Evolutionary conservation across 768 basidiomycete genomes (phyloP).

Genomic region (Trametes gibbosa): DNA sequence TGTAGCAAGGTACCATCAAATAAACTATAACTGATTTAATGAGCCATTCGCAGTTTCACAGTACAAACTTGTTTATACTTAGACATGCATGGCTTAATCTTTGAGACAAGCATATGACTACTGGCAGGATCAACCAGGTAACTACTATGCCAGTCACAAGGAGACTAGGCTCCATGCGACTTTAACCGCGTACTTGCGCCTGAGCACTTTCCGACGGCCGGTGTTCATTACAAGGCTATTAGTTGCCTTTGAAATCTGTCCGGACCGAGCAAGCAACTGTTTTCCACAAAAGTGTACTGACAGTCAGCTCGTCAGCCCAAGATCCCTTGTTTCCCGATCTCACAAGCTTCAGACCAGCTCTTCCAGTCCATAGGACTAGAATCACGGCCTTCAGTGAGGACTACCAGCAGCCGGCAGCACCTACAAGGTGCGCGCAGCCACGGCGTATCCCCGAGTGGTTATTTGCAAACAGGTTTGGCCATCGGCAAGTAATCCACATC

Average conservation of each 20-base stretch:
- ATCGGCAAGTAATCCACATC: constrained; percentile 39
- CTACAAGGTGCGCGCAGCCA: constrained; percentile 22
- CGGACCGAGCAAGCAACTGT: constrained; percentile 17
- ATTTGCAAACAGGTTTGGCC: constrained; percentile 33
- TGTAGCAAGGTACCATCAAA: constrained; percentile 75
- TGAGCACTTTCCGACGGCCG: constrained; percentile 17
- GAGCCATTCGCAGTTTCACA: constrained; percentile 81
- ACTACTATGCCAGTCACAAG: constrained; percentile 45
- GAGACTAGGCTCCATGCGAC: constrained; percentile 6
- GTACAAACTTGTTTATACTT: constrained; percentile 73
- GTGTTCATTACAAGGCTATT: constrained; percentile 22
- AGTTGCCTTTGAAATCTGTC: constrained; percentile 18
- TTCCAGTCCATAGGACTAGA: constrained; percentile 30
- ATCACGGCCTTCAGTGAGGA: constrained; percentile 34
- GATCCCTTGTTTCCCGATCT: constrained; percentile 46
- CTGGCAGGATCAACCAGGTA: constrained; percentile 85
- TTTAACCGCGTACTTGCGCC: constrained; percentile 16
- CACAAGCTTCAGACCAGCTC: constrained; percentile 42
- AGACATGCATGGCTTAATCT: constrained; percentile 83
- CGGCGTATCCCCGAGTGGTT: constrained; percentile 36
- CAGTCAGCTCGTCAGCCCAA: constrained; percentile 22
- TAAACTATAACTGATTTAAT: constrained; percentile 84
- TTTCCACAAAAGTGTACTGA: constrained; percentile 19
- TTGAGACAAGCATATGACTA: constrained; percentile 84
- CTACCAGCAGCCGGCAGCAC: constrained; percentile 28